Conservation (phyloP, 495 filamentous ascomycete species). For the Penicillium antarcticum region DNA sequence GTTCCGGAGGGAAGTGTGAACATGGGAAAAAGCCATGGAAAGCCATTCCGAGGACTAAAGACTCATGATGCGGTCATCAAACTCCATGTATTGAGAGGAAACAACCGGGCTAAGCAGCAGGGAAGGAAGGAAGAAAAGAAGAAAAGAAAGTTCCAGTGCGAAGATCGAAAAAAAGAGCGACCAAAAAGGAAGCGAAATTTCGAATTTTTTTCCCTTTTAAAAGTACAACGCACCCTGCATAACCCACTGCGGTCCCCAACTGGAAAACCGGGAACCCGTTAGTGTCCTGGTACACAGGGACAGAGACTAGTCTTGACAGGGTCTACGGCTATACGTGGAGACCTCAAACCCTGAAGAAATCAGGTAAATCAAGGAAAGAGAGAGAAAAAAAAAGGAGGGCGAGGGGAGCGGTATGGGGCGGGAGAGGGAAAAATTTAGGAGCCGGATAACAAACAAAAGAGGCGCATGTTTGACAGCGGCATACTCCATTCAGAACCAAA, state of each 20-base stretch:
- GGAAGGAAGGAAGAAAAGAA: constrained; percentile 1
- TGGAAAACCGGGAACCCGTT: constrained; percentile 3
- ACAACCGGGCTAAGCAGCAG: background rate
- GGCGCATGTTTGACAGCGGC: constrained; percentile 20
- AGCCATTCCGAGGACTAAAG: background rate
- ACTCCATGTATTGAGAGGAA: background rate
- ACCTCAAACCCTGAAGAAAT: too few species aligned
- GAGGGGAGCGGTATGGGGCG: background rate
- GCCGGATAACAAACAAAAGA: background rate
- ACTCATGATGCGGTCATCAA: background rate
- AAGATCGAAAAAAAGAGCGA: constrained; percentile 6
- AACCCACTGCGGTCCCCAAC: constrained; percentile 3
- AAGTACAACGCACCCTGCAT: constrained; percentile 6
- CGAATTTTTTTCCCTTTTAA: background rate
- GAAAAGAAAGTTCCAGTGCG: constrained; percentile 6
- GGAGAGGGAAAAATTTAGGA: background rate
- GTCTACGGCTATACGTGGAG: too few species aligned
- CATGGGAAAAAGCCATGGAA: background rate
- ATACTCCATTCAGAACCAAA: constrained; percentile 13
- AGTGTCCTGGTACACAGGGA: background rate
- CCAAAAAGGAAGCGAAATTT: constrained; percentile 12
- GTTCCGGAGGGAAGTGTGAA: background rate
- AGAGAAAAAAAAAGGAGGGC: background rate
- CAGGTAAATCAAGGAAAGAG: too few species aligned
- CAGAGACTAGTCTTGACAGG: too few species aligned